Evolutionary conservation across 345 rosid genomes (phyloP).

Genomic region (Brassica cretica): DNA sequence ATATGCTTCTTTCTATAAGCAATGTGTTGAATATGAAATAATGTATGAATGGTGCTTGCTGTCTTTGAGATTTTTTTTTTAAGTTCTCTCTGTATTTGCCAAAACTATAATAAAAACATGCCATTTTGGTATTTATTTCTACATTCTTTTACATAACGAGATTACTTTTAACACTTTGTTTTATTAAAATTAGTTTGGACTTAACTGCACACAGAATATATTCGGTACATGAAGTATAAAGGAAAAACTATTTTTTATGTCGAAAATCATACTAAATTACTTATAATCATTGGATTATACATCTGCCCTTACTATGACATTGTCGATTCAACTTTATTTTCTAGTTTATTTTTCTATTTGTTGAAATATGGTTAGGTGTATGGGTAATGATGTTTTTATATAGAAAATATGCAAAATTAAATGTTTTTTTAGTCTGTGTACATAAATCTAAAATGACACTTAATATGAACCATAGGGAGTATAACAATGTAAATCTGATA

Average conservation of each 20-base stretch:
- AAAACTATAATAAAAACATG: background rate
- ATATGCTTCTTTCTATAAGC: background rate
- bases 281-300: background rate
- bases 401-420: too few species aligned
- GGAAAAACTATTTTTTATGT: too few species aligned
- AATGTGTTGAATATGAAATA: background rate
- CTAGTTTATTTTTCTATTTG: too few species aligned
- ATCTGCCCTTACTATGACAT: background rate
- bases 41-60: background rate
- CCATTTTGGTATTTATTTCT: background rate
- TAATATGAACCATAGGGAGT: background rate
- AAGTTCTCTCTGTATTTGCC: background rate
- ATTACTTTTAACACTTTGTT: background rate
- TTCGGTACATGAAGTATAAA: background rate
- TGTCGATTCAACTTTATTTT: background rate
- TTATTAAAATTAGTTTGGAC: too few species aligned
- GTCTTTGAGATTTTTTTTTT: background rate
- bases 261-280: too few species aligned
- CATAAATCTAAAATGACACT: too few species aligned
- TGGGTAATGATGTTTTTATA: too few species aligned
- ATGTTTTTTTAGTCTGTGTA: too few species aligned
- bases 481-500: background rate
- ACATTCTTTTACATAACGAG: background rate
- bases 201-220: too few species aligned
- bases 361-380: too few species aligned